Conservation (phyloP, 2,329 filamentous ascomycete genomes). For the Aspergillus caelatus region DNA sequence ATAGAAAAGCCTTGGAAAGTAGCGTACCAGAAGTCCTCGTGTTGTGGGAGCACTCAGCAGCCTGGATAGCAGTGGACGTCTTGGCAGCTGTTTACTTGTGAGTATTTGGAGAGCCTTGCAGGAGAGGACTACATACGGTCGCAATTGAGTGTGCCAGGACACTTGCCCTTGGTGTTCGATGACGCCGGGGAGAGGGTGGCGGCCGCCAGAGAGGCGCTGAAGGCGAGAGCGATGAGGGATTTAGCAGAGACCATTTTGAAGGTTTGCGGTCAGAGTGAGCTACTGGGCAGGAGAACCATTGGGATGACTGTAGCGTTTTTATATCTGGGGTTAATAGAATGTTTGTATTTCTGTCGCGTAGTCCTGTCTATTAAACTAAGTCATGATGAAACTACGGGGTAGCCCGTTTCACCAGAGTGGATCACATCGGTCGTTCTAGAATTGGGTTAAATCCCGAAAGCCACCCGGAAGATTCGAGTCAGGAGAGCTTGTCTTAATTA, state of each 20-base stretch:
- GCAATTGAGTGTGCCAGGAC: constrained; percentile 32
- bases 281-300: not conserved
- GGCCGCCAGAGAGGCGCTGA: constrained; percentile 18
- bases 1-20: not conserved
- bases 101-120: not conserved
- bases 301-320: not conserved
- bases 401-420: constrained; percentile 5
- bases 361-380: constrained; percentile 11
- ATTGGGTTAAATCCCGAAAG: not conserved
- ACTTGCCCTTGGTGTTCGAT: constrained; percentile 42
- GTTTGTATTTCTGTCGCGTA: not conserved
- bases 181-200: constrained; percentile 38
- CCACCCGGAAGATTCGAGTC: not conserved
- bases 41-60: constrained; percentile 44
- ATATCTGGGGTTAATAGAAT: not conserved
- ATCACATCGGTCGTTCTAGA: not conserved
- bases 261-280: not conserved
- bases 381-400: constrained; percentile 19
- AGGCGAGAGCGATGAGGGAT: constrained; percentile 16
- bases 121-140: constrained; percentile 20
- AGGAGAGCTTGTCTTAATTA: constrained; percentile 3
- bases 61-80: constrained; percentile 41
- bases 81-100: constrained; percentile 29
- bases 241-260: not conserved
- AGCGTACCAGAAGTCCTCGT: constrained; percentile 32